Evolutionary conservation across 257 asterid genomes (phyloP).

Genomic region (Mitragyna speciosa): DNA sequence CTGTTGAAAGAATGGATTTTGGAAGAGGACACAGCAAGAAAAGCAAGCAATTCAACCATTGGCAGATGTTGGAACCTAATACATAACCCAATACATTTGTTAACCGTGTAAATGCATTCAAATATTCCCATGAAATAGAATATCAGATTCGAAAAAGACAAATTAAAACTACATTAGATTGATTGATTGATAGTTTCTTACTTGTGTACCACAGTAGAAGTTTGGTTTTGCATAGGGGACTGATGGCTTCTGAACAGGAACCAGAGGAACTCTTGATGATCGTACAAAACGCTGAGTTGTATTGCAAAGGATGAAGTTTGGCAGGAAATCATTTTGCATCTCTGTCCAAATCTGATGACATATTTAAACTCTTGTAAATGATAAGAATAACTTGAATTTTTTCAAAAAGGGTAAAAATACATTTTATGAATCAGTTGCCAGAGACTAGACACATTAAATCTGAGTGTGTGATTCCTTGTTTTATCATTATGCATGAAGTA

Average conservation of each 20-base stretch:
- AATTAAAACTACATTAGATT: not conserved
- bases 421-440: not conserved
- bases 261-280: slow-evolving; percentile 73
- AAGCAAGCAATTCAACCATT: not conserved
- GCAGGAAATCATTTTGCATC: slow-evolving; percentile 97
- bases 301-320: slow-evolving; percentile 92
- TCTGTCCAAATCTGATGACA: slow-evolving; percentile 83
- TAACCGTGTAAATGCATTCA: slow-evolving; percentile 1
- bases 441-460: not conserved
- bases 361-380: slow-evolving; percentile 25
- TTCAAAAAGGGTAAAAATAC: not conserved
- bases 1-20: not conserved
- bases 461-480: not conserved
- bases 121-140: not conserved
- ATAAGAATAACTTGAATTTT: slow-evolving; percentile 5
- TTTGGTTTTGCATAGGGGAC: slow-evolving; percentile 87
- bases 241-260: slow-evolving; percentile 87
- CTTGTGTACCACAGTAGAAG: slow-evolving; percentile 94
- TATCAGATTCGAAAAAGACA: not conserved
- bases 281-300: slow-evolving; percentile 97
- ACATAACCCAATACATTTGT: not conserved
- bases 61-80: not conserved
- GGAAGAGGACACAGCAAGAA: not conserved
- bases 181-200: slow-evolving; percentile 40
- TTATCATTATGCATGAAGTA: not conserved